Evolutionary conservation across 2,329 filamentous ascomycete species (phyloP).

Genomic region (Alternaria arbusti): DNA sequence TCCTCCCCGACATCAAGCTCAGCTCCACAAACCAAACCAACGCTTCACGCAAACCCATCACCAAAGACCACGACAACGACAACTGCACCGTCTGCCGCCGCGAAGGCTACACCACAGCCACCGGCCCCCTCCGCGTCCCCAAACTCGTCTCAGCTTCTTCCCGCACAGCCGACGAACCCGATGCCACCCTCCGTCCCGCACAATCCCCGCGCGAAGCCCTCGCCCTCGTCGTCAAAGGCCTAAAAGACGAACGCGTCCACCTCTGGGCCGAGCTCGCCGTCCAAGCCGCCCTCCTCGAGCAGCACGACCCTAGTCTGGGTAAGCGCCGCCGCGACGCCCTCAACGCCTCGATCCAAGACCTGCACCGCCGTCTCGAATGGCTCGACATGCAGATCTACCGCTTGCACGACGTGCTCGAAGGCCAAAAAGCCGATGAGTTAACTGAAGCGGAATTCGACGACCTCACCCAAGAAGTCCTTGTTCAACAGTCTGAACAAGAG

Average conservation of each 20-base stretch:
- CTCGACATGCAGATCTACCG: conserved; percentile 83
- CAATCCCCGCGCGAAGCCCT: conserved; percentile 75
- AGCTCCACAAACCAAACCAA: conserved; percentile 35
- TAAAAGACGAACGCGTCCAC: conserved; percentile 81
- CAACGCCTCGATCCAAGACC: conserved; percentile 64
- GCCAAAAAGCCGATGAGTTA: conserved; percentile 69
- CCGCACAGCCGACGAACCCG: conserved; percentile 60
- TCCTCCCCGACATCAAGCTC: conserved; percentile 68
- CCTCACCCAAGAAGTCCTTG: conserved; percentile 30
- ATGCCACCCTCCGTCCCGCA: conserved; percentile 65
- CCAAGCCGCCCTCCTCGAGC: conserved; percentile 66
- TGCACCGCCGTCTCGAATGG: conserved; percentile 70
- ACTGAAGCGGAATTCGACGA: conserved; percentile 52
- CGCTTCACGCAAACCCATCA: conserved; percentile 25
- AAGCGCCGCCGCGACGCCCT: conserved; percentile 69
- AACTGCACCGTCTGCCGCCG: conserved; percentile 65
- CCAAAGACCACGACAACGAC: conserved; percentile 58
- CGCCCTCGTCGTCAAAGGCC: conserved; percentile 80
- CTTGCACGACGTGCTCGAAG: conserved; percentile 83
- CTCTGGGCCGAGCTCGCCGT: conserved; percentile 72
- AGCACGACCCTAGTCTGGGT: conserved; percentile 66
- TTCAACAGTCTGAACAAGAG: conserved; percentile 11
- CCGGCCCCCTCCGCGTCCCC: conserved; percentile 51
- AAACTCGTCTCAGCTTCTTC: conserved; percentile 59
- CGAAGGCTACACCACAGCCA: conserved; percentile 41